Evolutionary conservation across 257 asterid genomes (phyloP), one percentile per base, ranked within the genome.

Genomic region (Przewalskia tangutica): DNA sequence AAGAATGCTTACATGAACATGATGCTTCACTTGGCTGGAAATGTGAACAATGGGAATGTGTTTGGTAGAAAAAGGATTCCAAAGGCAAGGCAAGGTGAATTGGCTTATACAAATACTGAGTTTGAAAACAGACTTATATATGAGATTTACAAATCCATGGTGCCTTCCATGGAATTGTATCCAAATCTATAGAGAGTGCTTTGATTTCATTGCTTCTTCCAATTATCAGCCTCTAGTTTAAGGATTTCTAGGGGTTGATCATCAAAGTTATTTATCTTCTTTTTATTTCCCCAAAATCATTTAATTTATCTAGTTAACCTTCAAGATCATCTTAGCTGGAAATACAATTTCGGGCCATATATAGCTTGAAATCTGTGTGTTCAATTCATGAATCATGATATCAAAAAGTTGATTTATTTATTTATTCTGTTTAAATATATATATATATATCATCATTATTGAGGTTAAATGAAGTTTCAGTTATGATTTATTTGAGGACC

Each of bases 101-200:
- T 53, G 48, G 60, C 73, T 80, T 84, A 79, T 51, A 55, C 88
- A 16, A 84, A 82, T 34, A 84, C 82, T 6, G 93, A 91, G 46
- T 92, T 93, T 55, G 94, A 93, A 17, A 89, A 89, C 55, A 86
- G 97, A 77, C 85, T 93, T 82, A 44, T 90, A 23, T 87, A 89
- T 82, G 97, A 93, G 93, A 93, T 93, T 17, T 93, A 93, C n/a
- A 93, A 93, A 42, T 89, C 93, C 18, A 70, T 90, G 91, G 90
- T 87, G 8, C 85, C 89, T 60, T 89, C 97, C 14, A 71, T 89
- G 85, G 97, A 93, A 51, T 76, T 90, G 86, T 82, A 85, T 78
- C 48, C 85, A 63, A 81, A 56, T 60, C 73, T 38, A 79, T 78
- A 58, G 12, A 7, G 2, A 38, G 1, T 40, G 17, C 0, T 6